A percentile compares a stretch with the other conserved stretches of the same genome.
These are phyloP conservation scores for Cladosporium colombiae DNA, from an alignment of 2,329 filamentous ascomycete genomes.

Conservation along the genomic window DNA sequence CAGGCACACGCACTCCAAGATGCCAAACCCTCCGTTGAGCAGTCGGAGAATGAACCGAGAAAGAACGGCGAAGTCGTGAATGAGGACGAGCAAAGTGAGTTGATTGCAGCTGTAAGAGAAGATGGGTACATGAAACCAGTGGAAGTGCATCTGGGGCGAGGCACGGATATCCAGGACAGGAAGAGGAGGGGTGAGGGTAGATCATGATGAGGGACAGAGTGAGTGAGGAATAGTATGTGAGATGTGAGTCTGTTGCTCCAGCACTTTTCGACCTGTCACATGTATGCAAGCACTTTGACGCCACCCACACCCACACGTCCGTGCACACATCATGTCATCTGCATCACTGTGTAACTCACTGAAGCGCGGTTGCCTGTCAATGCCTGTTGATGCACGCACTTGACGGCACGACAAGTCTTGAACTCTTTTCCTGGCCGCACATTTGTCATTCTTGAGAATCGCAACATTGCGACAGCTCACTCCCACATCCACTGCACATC, in stretches of 20 bases:
- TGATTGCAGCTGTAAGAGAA: constrained; percentile 15
- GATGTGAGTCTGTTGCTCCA: neutral
- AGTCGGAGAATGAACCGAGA: neutral
- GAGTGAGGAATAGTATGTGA: neutral
- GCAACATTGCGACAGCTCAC: neutral
- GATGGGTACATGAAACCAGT: constrained; percentile 41
- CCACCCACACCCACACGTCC: neutral
- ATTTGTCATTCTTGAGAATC: neutral
- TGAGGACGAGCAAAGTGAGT: neutral
- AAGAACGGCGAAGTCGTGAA: neutral
- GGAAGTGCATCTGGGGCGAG: constrained; percentile 38
- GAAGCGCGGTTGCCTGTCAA: constrained; percentile 8
- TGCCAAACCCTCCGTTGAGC: neutral
- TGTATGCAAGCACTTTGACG: constrained; percentile 2
- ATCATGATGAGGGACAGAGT: constrained; percentile 28
- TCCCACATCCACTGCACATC: neutral
- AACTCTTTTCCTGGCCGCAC: neutral
- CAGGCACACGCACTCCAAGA: constrained; percentile 9
- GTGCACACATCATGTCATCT: neutral
- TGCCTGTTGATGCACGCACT: neutral
- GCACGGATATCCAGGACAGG: neutral
- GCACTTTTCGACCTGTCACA: constrained; percentile 8
- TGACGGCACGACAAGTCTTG: neutral
- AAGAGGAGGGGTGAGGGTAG: constrained; percentile 30
- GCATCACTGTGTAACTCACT: constrained; percentile 7